Conservation (phyloP, 139 green algal genomes). For the Coelastrella sp. region DNA sequence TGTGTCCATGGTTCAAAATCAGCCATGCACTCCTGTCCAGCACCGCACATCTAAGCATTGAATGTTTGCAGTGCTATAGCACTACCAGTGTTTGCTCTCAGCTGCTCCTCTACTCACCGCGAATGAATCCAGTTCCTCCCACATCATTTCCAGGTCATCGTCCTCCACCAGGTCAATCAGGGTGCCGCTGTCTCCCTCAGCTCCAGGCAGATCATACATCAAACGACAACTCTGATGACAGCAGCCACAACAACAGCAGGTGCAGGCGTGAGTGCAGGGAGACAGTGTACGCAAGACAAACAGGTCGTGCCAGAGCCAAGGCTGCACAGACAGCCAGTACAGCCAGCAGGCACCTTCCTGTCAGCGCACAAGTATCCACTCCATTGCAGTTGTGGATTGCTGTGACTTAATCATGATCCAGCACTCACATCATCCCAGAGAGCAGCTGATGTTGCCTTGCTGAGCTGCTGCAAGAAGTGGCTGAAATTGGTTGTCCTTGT, state of each 20-base stretch:
- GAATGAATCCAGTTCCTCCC: constrained; percentile 69
- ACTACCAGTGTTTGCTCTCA: background rate
- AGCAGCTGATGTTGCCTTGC: constrained; percentile 28
- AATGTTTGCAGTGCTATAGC: background rate
- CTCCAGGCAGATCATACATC: constrained; percentile 78
- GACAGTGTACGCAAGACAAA: background rate
- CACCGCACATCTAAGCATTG: background rate
- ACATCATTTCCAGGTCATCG: constrained; percentile 76
- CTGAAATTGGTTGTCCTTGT: constrained; percentile 35
- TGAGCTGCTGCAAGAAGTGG: constrained; percentile 54
- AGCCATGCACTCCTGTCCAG: background rate
- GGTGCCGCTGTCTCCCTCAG: constrained; percentile 2
- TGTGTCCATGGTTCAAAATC: no score
- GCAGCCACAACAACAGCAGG: background rate
- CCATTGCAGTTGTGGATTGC: background rate
- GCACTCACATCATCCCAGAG: constrained; percentile 48
- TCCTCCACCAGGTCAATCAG: constrained; percentile 78
- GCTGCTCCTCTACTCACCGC: background rate
- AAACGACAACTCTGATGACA: constrained; percentile 50
- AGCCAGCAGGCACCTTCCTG: background rate
- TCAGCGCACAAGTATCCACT: background rate
- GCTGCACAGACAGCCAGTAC: background rate
- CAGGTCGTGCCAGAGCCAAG: no score
- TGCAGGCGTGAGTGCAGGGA: no score
- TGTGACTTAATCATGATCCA: background rate